Base-by-base conservation (phyloP, 2,329 filamentous ascomycete genomes). In the Calonectria hongkongensis region DNA sequence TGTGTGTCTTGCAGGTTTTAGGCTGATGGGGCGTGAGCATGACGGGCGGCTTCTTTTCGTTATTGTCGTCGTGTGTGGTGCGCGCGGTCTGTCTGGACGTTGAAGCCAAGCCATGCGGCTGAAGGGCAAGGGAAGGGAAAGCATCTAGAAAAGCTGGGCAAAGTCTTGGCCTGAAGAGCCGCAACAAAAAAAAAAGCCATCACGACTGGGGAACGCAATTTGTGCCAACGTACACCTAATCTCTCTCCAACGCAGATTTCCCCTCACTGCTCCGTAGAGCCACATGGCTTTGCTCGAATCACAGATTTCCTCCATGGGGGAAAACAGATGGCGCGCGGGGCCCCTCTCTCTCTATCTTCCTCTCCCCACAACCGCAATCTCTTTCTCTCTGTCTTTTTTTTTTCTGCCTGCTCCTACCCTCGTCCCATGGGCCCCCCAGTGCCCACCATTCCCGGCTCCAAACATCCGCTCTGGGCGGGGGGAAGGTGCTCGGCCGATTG, bases 371-470 rank as follows among this genome's bases (percentile, higher is more conserved):
- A 50, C 21, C 51, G 54, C 36, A 18, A 66, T 48, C 67, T 64
- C 25, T 12, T 27, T 63, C 3, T 21, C 27, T 30, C 54, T 41
- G 41, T 66, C 18, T 28, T 0, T 25, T 15, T n/a, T 30, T 1
- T 30, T 15, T 5, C 7, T 13, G 30, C 30, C 18, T 45, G 13
- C 18, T 15, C 18, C 15, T 21, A 25, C 10, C 13, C 54, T 58
- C 39, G 62, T 50, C 39, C 62, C 33, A 39, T 62, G 33, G 18
- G 39, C 30, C 30, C 30, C 63, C 47, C 36, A 41, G 62, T 25
- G 65, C 64, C 64, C 68, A 66, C 56, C 75, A 58, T 65, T 70
- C 64, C 74, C 75, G 75, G 77, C 77, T 76, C 51, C 41, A 33
- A 41, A 69, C 25, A 54, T 68, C 64, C 64, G 71, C 75, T 33